These are phyloP conservation scores for Immersiella caudata DNA, from an alignment of 495 filamentous ascomycete genomes.

Conservation along the genomic window DNA sequence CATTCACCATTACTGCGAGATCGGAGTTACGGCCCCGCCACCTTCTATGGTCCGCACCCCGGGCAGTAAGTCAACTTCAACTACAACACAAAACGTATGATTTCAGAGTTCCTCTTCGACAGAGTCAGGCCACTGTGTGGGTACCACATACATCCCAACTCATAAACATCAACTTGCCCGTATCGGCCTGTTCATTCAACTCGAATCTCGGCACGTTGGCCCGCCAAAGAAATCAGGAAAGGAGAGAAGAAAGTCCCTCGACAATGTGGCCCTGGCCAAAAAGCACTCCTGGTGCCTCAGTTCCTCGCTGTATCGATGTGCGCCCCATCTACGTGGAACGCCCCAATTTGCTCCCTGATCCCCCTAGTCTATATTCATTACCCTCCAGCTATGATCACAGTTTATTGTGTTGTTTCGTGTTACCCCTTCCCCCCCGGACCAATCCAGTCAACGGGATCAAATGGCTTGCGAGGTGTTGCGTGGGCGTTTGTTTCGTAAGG, in stretches of 20 bases:
- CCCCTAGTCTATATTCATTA: conserved; percentile 27
- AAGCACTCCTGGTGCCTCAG: background rate
- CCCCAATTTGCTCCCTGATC: conserved; percentile 20
- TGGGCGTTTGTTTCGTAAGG: conserved; percentile 14
- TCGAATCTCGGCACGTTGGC: background rate
- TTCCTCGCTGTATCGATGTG: conserved; percentile 18
- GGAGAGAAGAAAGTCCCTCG: background rate
- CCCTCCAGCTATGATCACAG: conserved; percentile 27
- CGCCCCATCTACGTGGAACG: conserved; percentile 33
- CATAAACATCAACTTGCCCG: background rate
- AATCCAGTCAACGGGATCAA: background rate
- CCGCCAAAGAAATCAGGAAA: background rate
- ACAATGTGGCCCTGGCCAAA: background rate
- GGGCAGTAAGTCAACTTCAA: background rate
- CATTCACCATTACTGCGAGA: background rate
- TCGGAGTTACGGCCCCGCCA: background rate
- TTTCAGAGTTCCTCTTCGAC: background rate
- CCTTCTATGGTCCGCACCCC: background rate
- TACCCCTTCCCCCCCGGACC: background rate
- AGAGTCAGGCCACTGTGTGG: background rate
- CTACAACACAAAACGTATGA: background rate
- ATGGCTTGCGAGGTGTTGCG: conserved; percentile 1
- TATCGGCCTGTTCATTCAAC: background rate
- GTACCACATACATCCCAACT: background rate
- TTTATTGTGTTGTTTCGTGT: conserved; percentile 26